Evolutionary conservation across 2,329 filamentous ascomycete genomes (phyloP).

Genomic region (Sporothrix humicola): DNA sequence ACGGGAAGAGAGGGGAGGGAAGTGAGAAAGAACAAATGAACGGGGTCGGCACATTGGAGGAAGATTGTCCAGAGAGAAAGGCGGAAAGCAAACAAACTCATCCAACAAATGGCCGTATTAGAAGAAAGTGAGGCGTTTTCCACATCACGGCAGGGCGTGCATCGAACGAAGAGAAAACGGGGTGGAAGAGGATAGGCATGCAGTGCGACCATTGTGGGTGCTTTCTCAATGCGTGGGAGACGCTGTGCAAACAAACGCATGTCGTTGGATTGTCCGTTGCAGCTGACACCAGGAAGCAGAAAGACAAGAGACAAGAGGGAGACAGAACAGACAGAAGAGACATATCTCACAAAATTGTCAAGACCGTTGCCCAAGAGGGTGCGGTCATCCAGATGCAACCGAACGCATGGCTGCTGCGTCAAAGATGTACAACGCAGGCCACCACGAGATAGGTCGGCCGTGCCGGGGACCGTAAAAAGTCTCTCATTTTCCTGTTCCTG

Average conservation of each 20-base stretch:
- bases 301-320: neutral
- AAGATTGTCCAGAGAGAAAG: neutral
- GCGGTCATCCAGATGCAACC: slow-evolving; percentile 23
- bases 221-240: neutral
- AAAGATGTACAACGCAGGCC: slow-evolving; percentile 30
- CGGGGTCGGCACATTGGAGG: neutral
- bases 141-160: slow-evolving; percentile 9
- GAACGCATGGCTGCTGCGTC: slow-evolving; percentile 13
- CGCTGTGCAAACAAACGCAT: slow-evolving; percentile 16
- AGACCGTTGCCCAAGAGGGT: neutral
- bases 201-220: slow-evolving; percentile 19
- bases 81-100: neutral
- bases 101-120: neutral
- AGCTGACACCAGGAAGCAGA: neutral
- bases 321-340: neutral
- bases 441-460: slow-evolving; percentile 24
- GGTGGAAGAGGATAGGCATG: neutral
- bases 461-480: neutral
- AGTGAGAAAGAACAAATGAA: neutral
- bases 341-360: neutral
- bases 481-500: slow-evolving; percentile 18
- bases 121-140: neutral
- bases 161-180: neutral
- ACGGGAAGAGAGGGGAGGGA: neutral
- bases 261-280: slow-evolving; percentile 4